Conservation (phyloP, 2,329 filamentous ascomycete species). For the Ascochyta fabae region DNA sequence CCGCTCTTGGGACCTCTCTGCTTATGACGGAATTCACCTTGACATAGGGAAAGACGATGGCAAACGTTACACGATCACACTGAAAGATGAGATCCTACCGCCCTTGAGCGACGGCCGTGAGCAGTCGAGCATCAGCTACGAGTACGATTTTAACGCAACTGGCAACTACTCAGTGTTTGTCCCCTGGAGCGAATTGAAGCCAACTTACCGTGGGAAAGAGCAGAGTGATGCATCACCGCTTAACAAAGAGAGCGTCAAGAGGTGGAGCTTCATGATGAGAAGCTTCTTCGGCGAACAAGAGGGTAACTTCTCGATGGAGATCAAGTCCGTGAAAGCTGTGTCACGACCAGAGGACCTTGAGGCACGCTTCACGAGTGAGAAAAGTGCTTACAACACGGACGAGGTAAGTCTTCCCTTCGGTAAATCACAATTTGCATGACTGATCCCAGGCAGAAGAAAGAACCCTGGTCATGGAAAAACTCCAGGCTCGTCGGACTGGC, state of each 20-base stretch:
- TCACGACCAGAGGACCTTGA: constrained; percentile 33
- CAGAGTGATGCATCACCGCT: constrained; percentile 66
- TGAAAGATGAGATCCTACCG: constrained; percentile 73
- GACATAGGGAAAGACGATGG: constrained; percentile 61
- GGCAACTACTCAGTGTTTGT: constrained; percentile 56
- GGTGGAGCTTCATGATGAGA: constrained; percentile 79
- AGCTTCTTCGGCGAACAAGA: constrained; percentile 80
- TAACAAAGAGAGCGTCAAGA: constrained; percentile 65
- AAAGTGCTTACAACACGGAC: constrained; percentile 7
- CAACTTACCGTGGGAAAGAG: constrained; percentile 75
- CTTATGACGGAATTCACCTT: constrained; percentile 67
- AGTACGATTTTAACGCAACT: constrained; percentile 54
- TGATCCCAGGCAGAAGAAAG: constrained; percentile 19
- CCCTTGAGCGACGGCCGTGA: constrained; percentile 69
- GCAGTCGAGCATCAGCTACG: constrained; percentile 74
- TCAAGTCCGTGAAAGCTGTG: constrained; percentile 62
- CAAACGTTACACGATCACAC: constrained; percentile 74
- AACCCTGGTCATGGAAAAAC: constrained; percentile 36
- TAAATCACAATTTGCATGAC: not conserved
- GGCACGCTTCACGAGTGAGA: constrained; percentile 23
- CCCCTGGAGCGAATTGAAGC: constrained; percentile 68
- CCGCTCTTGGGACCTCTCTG: constrained; percentile 67
- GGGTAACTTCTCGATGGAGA: constrained; percentile 67
- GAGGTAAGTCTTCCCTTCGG: not conserved
- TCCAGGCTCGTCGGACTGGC: constrained; percentile 34